Percentiles rank a stretch among this genome's conserved stretches.
These are phyloP conservation scores for Citrus unshiu DNA, from an alignment of 345 rosid genomes.

Conservation along the genomic window DNA sequence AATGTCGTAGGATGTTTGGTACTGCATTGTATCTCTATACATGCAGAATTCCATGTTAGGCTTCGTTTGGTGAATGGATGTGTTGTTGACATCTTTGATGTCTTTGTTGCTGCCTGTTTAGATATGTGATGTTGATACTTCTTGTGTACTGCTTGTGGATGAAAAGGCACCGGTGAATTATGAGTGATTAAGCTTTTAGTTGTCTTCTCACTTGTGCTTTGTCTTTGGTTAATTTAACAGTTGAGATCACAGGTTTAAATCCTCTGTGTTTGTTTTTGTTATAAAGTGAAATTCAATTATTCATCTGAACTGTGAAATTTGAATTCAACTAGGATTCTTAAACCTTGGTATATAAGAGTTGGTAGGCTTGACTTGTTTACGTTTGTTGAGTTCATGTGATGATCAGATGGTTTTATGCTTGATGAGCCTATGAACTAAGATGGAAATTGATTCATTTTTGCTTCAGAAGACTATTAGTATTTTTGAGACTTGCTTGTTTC, in stretches of 20 bases:
- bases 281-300: too few species aligned
- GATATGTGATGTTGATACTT: slow-evolving; percentile 10
- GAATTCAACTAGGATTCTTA: neutral
- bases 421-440: neutral
- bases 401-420: neutral
- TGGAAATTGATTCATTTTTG: too few species aligned
- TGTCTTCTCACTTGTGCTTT: neutral
- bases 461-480: too few species aligned
- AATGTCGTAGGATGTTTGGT: slow-evolving; percentile 1
- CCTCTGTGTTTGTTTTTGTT: neutral
- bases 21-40: slow-evolving; percentile 4
- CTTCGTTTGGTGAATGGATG: neutral
- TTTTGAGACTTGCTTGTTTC: too few species aligned
- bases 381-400: neutral
- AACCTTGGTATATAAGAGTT: neutral
- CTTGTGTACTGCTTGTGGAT: slow-evolving; percentile 14
- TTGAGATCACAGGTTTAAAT: neutral
- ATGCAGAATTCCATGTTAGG: slow-evolving; percentile 15
- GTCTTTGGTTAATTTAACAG: neutral
- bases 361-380: neutral
- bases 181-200: neutral
- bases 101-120: slow-evolving; percentile 7
- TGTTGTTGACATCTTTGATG: slow-evolving; percentile 6
- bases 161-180: neutral
- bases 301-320: neutral